Evolutionary conservation across 495 filamentous ascomycete genomes (phyloP).

Genomic region (Xylaria flabelliformis): DNA sequence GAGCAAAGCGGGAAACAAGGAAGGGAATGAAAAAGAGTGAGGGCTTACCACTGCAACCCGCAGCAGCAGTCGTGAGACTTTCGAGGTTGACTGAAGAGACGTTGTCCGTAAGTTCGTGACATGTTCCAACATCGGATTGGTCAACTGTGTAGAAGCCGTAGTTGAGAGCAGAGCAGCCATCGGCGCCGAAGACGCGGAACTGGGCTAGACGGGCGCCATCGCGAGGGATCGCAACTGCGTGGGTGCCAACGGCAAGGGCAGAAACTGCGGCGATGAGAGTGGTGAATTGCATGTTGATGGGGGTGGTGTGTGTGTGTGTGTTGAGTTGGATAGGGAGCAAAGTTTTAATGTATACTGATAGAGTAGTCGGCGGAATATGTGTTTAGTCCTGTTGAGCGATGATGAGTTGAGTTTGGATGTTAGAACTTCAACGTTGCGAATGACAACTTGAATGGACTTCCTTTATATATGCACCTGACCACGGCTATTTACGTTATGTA

Average conservation of each 20-base stretch:
- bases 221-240: slow-evolving; percentile 29
- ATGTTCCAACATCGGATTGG: slow-evolving; percentile 31
- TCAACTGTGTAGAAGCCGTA: slow-evolving; percentile 40
- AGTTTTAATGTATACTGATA: not conserved
- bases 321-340: not conserved
- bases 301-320: not conserved
- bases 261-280: slow-evolving; percentile 32
- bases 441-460: not conserved
- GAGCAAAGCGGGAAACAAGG: not conserved
- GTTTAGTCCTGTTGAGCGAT: not conserved
- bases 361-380: not conserved
- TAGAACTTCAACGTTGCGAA: not conserved
- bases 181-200: slow-evolving; percentile 38
- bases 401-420: not conserved
- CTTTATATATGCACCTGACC: not conserved
- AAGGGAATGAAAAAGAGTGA: not conserved
- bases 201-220: slow-evolving; percentile 38
- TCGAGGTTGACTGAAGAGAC: slow-evolving; percentile 33
- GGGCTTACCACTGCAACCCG: slow-evolving; percentile 36
- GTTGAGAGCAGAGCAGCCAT: slow-evolving; percentile 35
- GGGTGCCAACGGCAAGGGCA: slow-evolving; percentile 32
- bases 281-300: slow-evolving; percentile 40
- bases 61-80: slow-evolving; percentile 23
- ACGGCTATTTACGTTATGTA: not conserved
- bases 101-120: slow-evolving; percentile 27